These are phyloP conservation scores for Colletotrichum lini DNA, from an alignment of 2,329 filamentous ascomycete genomes.

Conservation along the genomic window DNA sequence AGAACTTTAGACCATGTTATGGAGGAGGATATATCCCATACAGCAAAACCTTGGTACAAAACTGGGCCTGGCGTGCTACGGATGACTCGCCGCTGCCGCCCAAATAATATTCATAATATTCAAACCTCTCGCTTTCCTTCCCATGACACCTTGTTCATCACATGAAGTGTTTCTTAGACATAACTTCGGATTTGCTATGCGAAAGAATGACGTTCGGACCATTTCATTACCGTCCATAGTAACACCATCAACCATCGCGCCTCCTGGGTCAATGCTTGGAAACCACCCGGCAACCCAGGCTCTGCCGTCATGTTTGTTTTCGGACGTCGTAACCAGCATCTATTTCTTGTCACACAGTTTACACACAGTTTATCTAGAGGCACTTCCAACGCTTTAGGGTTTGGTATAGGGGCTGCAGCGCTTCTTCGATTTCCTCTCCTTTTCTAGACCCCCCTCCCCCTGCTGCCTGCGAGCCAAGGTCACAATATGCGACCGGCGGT, in stretches of 20 bases:
- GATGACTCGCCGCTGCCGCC: not conserved
- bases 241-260: not conserved
- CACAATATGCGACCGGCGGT: not conserved
- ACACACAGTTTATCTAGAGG: not conserved
- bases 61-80: not conserved
- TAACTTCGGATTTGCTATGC: not conserved
- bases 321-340: not conserved
- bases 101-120: conserved; percentile 19
- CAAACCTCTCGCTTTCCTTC: not conserved
- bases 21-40: conserved; percentile 40
- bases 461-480: not conserved
- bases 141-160: not conserved
- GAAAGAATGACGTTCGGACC: not conserved
- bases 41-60: not conserved
- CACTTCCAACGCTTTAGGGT: not conserved
- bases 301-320: not conserved
- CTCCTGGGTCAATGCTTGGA: not conserved
- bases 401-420: not conserved
- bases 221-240: conserved; percentile 1
- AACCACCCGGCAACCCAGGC: conserved; percentile 8
- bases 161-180: not conserved
- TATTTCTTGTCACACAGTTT: not conserved
- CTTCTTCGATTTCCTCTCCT: conserved; percentile 5
- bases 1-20: conserved; percentile 1
- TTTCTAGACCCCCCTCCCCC: not conserved